A percentile compares a stretch with the other conserved stretches of the same genome.
Evolutionary conservation across 225 moss, liverwort and hornwort species (phyloP).

Genomic region (Physcomitrellopsis africana): DNA sequence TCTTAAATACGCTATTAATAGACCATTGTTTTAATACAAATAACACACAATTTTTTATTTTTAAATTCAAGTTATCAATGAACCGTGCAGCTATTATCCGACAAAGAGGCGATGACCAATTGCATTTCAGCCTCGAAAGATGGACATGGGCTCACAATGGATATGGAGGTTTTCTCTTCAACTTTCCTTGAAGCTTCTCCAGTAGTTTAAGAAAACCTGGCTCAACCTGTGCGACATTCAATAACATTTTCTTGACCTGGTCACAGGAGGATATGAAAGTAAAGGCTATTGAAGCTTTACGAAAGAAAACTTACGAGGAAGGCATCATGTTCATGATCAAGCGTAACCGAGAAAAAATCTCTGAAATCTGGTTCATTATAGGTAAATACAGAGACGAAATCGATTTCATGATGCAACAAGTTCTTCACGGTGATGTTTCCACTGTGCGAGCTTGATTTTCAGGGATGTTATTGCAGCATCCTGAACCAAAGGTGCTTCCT

Average conservation of each 20-base stretch:
- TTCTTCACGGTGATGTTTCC: constrained; percentile 42
- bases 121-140: constrained; percentile 80
- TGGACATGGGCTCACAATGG: constrained; percentile 69
- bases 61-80: neutral
- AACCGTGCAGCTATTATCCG: constrained; percentile 51
- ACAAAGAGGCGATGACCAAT: constrained; percentile 66
- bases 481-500: neutral
- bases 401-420: constrained; percentile 44
- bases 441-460: constrained; percentile 35
- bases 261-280: constrained; percentile 58
- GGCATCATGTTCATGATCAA: constrained; percentile 47
- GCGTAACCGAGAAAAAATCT: constrained; percentile 54
- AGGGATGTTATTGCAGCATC: neutral
- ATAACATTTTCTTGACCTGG: constrained; percentile 15
- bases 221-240: too few species aligned
- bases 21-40: neutral
- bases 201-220: neutral
- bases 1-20: neutral
- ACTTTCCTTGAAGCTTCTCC: too few species aligned
- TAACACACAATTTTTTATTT: neutral
- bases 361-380: constrained; percentile 59
- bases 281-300: constrained; percentile 55
- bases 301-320: constrained; percentile 38
- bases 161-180: constrained; percentile 45
- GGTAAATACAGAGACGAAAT: constrained; percentile 50